Conservation (phyloP, 1,139 yeast genomes). For the Protomyces inouyei region DNA sequence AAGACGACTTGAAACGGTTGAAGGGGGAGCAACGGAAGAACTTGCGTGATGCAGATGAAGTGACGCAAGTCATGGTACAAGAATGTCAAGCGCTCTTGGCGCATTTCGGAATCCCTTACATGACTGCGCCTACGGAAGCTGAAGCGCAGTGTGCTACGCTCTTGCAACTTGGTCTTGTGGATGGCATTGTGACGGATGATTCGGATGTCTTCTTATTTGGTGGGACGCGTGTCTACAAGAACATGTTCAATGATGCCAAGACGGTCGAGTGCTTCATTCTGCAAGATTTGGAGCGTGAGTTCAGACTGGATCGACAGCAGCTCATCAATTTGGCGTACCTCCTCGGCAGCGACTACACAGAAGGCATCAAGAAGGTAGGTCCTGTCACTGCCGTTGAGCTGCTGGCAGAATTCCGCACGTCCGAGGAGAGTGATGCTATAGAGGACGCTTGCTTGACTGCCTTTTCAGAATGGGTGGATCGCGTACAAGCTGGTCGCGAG, state of each 20-base stretch:
- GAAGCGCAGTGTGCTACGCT: constrained; percentile 96
- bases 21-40: constrained; percentile 56
- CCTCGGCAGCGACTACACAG: constrained; percentile 90
- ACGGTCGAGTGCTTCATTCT: constrained; percentile 80
- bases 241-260: constrained; percentile 90
- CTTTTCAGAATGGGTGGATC: constrained; percentile 19
- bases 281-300: constrained; percentile 54
- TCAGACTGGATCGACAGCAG: constrained; percentile 60
- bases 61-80: constrained; percentile 73
- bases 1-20: constrained; percentile 51
- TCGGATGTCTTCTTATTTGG: constrained; percentile 96
- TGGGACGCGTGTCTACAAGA: constrained; percentile 75
- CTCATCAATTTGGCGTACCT: constrained; percentile 75
- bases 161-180: constrained; percentile 62
- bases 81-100: constrained; percentile 85
- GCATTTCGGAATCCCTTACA: constrained; percentile 85
- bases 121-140: constrained; percentile 97
- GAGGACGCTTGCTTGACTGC: constrained; percentile 33
- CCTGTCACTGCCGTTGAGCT: constrained; percentile 91
- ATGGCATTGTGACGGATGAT: constrained; percentile 95
- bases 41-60: constrained; percentile 85
- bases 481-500: constrained; percentile 23
- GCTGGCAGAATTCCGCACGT: constrained; percentile 65
- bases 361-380: constrained; percentile 85
- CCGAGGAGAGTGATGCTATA: constrained; percentile 41